These are phyloP conservation scores for Lablab purpureus DNA, from an alignment of 306 rosid genomes.

Conservation along the genomic window DNA sequence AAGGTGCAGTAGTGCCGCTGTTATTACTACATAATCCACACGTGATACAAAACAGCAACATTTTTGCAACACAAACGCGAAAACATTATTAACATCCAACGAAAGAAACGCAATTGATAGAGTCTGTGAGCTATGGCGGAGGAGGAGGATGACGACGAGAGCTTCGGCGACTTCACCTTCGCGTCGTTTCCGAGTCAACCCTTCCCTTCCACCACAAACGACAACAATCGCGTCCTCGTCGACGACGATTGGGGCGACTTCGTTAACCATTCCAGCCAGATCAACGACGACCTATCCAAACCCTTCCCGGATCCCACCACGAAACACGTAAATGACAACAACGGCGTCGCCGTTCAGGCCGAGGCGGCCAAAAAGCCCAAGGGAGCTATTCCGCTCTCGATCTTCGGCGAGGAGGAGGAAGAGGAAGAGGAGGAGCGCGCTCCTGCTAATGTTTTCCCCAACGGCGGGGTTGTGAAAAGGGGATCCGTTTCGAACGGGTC, in stretches of 20 bases:
- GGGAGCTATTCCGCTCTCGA: constrained; percentile 90
- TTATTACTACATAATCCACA: not conserved
- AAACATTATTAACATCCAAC: constrained; percentile 8
- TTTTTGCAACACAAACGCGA: not conserved
- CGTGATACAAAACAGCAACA: not conserved
- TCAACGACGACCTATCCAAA: constrained; percentile 43
- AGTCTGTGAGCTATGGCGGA: constrained; percentile 65
- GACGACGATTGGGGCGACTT: constrained; percentile 77
- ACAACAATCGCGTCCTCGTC: constrained; percentile 37
- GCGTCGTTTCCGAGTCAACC: constrained; percentile 47
- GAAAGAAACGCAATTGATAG: constrained; percentile 14
- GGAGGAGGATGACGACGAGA: constrained; percentile 76
- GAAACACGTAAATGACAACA: constrained; percentile 39
- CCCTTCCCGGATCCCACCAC: constrained; percentile 26
- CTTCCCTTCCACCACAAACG: constrained; percentile 36
- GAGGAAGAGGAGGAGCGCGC: constrained; percentile 47
- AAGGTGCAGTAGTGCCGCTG: not conserved
- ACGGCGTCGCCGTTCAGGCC: constrained; percentile 21
- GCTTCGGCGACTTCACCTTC: constrained; percentile 82
- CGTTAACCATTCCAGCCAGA: constrained; percentile 61
- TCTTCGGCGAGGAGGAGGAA: constrained; percentile 78
- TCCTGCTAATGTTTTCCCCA: constrained; percentile 41
- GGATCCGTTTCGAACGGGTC: constrained; percentile 56
- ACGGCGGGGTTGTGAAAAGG: constrained; percentile 42
- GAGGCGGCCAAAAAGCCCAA: constrained; percentile 50